Percentiles rank a stretch among this genome's conserved stretches.
Conservation (phyloP, 73 alveolate genomes). For the Tetrahymena malaccensis region DNA sequence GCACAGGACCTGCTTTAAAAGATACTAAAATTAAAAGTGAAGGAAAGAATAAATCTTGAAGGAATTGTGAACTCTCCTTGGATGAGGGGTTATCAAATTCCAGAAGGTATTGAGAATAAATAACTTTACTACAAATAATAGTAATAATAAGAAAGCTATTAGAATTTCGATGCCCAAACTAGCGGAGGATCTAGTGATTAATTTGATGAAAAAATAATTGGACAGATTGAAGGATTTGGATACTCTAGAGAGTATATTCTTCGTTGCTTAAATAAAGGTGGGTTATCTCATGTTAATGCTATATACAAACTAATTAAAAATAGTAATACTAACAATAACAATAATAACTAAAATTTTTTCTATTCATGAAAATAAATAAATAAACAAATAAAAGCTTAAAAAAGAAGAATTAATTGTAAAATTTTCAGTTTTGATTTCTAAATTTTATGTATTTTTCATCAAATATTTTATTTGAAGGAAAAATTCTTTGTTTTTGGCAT, state of each 20-base stretch:
- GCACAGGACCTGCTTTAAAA: constrained; percentile 40
- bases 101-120: not conserved
- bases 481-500: not conserved
- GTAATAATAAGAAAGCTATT: not conserved
- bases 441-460: not conserved
- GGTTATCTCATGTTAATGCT: constrained; percentile 34
- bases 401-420: too few relatives aligned
- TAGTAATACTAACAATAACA: not conserved
- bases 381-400: too few relatives aligned
- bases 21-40: constrained; percentile 37
- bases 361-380: not conserved
- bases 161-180: not conserved
- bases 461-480: not conserved
- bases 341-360: not conserved
- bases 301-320: constrained; percentile 13
- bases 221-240: constrained; percentile 27
- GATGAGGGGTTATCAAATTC: constrained; percentile 17
- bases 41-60: constrained; percentile 27
- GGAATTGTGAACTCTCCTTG: constrained; percentile 44
- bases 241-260: constrained; percentile 20
- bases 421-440: not conserved
- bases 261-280: constrained; percentile 15
- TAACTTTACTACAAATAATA: constrained; percentile 4
- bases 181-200: not conserved
- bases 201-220: not conserved